These are phyloP conservation scores for Blastobotrys elegans DNA, from an alignment of 1,139 yeast species.

Conservation along the genomic window DNA sequence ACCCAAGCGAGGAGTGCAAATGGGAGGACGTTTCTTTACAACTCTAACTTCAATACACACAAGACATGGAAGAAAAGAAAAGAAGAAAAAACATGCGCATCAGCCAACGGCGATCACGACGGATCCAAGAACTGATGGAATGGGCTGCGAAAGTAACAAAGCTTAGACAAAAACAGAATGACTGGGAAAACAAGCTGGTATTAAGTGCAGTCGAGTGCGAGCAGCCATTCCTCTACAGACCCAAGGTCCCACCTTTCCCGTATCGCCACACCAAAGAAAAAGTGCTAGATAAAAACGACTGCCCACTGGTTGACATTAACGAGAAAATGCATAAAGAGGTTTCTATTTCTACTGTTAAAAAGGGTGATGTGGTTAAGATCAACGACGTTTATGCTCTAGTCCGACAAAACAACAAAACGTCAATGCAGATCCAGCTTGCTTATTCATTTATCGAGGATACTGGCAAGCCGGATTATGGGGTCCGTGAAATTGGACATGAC, in stretches of 20 bases:
- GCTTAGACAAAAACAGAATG: neutral
- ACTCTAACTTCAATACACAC: no score
- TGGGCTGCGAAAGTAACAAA: neutral
- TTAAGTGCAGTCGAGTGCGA: conserved; percentile 15
- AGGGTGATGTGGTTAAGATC: conserved; percentile 6
- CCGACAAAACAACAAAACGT: neutral
- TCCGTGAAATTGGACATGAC: conserved; percentile 7
- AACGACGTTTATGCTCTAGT: conserved; percentile 1
- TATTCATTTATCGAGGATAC: conserved; percentile 2
- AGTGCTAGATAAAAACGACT: neutral
- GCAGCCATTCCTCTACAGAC: conserved; percentile 12
- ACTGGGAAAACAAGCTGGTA: conserved; percentile 13
- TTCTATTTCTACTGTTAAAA: neutral
- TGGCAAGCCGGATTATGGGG: conserved; percentile 14
- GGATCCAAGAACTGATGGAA: conserved; percentile 2
- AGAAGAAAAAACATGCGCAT: neutral
- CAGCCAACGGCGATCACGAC: conserved; percentile 12
- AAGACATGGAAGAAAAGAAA: neutral
- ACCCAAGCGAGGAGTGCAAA: conserved; percentile 18
- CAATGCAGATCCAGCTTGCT: conserved; percentile 6
- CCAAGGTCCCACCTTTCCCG: conserved; percentile 15
- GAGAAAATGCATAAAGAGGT: neutral
- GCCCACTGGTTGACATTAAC: conserved; percentile 10
- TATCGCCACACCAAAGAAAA: neutral
- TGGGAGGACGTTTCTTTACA: conserved; percentile 6